A percentile compares a stretch with the other conserved stretches of the same genome.
phyloP scores from a whole-genome alignment of 176 grass and related monocot species.

The Poa annua region DNA sequence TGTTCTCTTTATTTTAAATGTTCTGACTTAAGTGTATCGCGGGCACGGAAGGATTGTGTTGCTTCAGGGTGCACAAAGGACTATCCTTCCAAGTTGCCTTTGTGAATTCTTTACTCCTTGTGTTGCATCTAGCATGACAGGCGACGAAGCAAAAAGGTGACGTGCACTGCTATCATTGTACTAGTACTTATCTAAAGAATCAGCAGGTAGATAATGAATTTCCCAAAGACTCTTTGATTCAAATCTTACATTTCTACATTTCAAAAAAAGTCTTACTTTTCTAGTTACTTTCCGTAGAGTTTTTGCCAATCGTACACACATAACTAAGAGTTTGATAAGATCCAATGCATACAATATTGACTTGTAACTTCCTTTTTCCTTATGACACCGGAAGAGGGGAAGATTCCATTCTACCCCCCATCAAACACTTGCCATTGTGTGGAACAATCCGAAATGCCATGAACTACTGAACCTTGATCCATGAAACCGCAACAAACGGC shows the following conservation, averaged over 20 bases:
- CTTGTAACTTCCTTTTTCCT: not conserved
- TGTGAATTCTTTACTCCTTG: constrained; percentile 23
- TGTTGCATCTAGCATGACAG: constrained; percentile 19
- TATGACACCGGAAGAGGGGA: constrained; percentile 7
- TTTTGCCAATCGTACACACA: not conserved
- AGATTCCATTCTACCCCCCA: constrained; percentile 45
- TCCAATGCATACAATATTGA: not conserved
- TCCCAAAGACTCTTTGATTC: too few species aligned
- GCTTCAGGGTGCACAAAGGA: constrained; percentile 44
- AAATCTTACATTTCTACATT: not conserved
- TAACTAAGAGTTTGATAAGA: not conserved
- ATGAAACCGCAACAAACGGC: not conserved
- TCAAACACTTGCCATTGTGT: constrained; percentile 39
- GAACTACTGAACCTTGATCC: not conserved
- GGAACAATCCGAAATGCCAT: constrained; percentile 37
- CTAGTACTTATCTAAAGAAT: too few species aligned
- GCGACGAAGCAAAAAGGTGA: not conserved
- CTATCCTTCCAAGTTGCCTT: constrained; percentile 33
- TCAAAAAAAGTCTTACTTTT: not conserved
- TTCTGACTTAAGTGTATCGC: constrained; percentile 20
- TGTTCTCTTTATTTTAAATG: not conserved
- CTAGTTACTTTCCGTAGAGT: not conserved
- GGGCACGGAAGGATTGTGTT: constrained; percentile 29
- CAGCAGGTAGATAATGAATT: not conserved
- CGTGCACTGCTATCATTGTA: too few species aligned